phyloP scores from a whole-genome alignment of 768 basidiomycete genomes.

The Panaeolus cyanescens region DNA sequence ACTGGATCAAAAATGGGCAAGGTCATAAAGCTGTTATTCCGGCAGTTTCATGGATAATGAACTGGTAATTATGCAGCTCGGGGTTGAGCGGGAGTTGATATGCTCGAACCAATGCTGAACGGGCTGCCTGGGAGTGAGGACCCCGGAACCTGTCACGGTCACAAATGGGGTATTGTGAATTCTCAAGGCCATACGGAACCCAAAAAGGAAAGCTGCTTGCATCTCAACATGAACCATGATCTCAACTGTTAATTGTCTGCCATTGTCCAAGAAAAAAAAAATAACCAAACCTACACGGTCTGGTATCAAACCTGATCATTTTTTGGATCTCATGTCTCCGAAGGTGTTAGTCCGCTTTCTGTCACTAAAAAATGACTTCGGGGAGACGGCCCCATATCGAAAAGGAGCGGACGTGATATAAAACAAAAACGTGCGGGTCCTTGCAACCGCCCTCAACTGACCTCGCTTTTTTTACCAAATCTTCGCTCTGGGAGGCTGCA shows the following conservation, averaged over 20 bases:
- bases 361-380: neutral
- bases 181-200: neutral
- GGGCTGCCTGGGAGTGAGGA: conserved; percentile 2
- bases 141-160: neutral
- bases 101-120: neutral
- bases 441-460: conserved; percentile 7
- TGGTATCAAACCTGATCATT: conserved; percentile 4
- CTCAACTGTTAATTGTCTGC: neutral
- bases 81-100: neutral
- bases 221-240: neutral
- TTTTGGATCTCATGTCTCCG: neutral
- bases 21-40: neutral
- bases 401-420: conserved; percentile 1
- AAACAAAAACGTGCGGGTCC: conserved; percentile 2
- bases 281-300: conserved; percentile 3
- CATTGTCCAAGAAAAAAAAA: conserved; percentile 3
- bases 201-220: neutral
- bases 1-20: neutral
- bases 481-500: conserved; percentile 5
- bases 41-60: neutral
- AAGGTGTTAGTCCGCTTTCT: conserved; percentile 3
- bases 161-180: neutral
- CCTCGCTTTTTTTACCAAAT: conserved; percentile 2
- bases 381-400: conserved; percentile 2
- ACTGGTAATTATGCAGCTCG: neutral